Conservation (phyloP, 768 basidiomycete species). For the Agrocybe praecox region DNA sequence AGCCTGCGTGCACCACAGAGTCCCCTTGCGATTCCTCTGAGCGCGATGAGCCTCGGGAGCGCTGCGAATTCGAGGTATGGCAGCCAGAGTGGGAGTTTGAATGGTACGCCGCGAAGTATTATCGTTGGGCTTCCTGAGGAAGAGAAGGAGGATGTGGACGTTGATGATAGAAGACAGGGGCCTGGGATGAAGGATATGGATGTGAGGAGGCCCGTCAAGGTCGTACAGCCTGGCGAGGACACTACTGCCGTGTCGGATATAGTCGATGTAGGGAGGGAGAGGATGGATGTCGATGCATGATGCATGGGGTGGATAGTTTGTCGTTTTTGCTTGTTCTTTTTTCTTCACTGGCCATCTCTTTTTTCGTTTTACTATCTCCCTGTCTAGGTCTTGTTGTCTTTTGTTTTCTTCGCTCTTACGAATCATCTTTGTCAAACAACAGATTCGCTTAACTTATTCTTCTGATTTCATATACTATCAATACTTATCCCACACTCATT, state of each 20-base stretch:
- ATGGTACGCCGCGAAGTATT: conserved; percentile 22
- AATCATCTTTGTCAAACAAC: not conserved
- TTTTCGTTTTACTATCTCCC: not conserved
- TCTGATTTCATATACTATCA: too few relatives aligned
- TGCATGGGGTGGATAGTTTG: not conserved
- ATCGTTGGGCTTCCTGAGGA: conserved; percentile 22
- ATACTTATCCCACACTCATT: too few relatives aligned
- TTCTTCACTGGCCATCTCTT: too few relatives aligned
- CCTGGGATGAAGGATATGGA: not conserved
- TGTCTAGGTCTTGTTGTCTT: not conserved
- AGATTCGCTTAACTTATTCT: too few relatives aligned
- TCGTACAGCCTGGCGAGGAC: conserved; percentile 2
- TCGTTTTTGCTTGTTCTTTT: too few relatives aligned
- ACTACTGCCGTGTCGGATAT: conserved; percentile 8
- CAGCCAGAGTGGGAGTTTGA: conserved; percentile 26
- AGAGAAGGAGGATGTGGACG: conserved; percentile 7
- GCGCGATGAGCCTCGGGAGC: conserved; percentile 9
- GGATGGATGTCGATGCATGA: conserved; percentile 19
- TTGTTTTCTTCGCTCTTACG: not conserved
- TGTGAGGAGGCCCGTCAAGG: conserved; percentile 4
- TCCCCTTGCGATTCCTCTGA: conserved; percentile 8
- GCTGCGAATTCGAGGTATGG: conserved; percentile 5
- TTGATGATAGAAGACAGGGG: not conserved
- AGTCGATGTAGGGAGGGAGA: not conserved
- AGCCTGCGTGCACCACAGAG: conserved; percentile 12